phyloP scores from a whole-genome alignment of 768 basidiomycete species.

The Sarcomyxa edulis region DNA sequence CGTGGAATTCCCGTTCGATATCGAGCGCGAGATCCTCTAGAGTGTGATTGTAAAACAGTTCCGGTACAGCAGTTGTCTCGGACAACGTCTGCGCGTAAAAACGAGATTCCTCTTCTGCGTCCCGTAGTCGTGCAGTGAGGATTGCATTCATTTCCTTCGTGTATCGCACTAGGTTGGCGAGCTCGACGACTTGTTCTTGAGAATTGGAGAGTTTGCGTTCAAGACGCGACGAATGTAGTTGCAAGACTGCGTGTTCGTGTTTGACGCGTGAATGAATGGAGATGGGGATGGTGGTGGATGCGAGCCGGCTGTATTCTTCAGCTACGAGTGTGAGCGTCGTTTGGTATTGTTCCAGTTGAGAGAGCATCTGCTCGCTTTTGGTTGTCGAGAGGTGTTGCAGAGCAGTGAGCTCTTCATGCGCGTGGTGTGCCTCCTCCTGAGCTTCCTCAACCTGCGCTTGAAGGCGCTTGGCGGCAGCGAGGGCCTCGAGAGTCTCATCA shows the following conservation, averaged over 20 bases:
- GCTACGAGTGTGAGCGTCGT: conserved; percentile 40
- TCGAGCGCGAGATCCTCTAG: neutral
- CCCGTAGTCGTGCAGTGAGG: conserved; percentile 28
- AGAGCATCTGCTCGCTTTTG: conserved; percentile 40
- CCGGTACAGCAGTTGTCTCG: neutral
- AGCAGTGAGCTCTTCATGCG: conserved; percentile 24
- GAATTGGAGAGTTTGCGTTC: conserved; percentile 67
- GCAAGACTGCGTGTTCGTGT: conserved; percentile 30
- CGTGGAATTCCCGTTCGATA: conserved; percentile 1
- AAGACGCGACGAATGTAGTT: conserved; percentile 43
- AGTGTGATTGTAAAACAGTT: too few species aligned
- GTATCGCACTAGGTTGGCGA: conserved; percentile 58
- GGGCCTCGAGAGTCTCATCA: conserved; percentile 31
- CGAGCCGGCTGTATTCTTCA: conserved; percentile 50
- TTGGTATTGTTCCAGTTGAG: conserved; percentile 47
- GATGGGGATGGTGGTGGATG: conserved; percentile 33
- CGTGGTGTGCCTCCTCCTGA: conserved; percentile 28
- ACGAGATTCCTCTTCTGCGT: conserved; percentile 27
- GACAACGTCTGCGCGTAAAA: conserved; percentile 12
- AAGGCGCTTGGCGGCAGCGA: conserved; percentile 23
- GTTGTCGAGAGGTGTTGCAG: conserved; percentile 24
- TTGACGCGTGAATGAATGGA: conserved; percentile 32
- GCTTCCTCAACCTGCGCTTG: conserved; percentile 31
- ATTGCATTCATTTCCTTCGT: conserved; percentile 45
- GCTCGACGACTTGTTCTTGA: conserved; percentile 60